A percentile compares a stretch with the other conserved stretches of the same genome.
These are phyloP conservation scores for Diaporthe vexans DNA, from an alignment of 2,329 filamentous ascomycete genomes.

Conservation along the genomic window DNA sequence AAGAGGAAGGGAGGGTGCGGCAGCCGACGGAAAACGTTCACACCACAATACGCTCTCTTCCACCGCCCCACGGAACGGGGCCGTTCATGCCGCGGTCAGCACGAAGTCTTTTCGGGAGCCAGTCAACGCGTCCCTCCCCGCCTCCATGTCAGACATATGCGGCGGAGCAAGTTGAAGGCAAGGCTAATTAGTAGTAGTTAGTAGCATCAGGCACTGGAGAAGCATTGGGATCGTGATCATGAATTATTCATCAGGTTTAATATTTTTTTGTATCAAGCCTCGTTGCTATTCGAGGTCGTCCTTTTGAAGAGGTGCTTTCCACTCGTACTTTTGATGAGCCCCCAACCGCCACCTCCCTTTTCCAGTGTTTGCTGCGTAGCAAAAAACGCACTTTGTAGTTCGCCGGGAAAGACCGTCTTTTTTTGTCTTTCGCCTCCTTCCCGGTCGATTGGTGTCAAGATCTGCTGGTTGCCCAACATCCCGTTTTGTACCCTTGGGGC, in stretches of 20 bases:
- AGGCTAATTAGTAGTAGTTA: background rate
- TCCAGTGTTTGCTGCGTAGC: slow-evolving; percentile 2
- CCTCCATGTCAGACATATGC: background rate
- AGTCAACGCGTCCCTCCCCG: background rate
- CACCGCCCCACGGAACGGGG: background rate
- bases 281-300: slow-evolving; percentile 10
- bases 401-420: slow-evolving; percentile 7
- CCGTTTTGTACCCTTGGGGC: slow-evolving; percentile 19
- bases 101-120: background rate
- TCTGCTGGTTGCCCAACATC: slow-evolving; percentile 37
- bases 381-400: slow-evolving; percentile 28
- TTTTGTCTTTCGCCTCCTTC: slow-evolving; percentile 7
- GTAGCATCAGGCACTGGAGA: background rate
- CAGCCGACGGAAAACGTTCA: background rate
- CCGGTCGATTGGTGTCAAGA: slow-evolving; percentile 6
- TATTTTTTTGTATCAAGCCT: slow-evolving; percentile 36
- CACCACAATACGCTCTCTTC: background rate
- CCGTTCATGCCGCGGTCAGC: slow-evolving; percentile 10
- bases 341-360: background rate
- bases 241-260: slow-evolving; percentile 35
- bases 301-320: slow-evolving; percentile 21
- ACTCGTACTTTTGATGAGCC: slow-evolving; percentile 13
- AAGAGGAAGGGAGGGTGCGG: background rate
- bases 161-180: background rate
- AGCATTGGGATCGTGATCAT: background rate